phyloP scores from a whole-genome alignment of 768 basidiomycete genomes.

The Phaeotremella fagi region DNA sequence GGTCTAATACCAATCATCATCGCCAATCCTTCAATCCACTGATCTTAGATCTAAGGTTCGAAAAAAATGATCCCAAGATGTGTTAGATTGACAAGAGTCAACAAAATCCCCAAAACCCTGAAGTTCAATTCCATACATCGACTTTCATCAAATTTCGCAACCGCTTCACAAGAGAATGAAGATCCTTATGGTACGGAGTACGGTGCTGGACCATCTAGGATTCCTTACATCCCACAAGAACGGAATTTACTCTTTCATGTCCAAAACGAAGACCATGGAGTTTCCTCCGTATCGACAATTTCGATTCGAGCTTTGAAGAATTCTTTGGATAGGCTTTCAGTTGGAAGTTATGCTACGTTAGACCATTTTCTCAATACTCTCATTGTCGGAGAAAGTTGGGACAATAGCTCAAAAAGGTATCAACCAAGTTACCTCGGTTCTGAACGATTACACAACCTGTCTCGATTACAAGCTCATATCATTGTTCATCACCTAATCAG shows the following conservation, averaged over 20 bases:
- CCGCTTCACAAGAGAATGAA: too few relatives aligned
- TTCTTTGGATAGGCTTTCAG: not conserved
- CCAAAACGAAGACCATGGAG: not conserved
- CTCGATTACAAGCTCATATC: not conserved
- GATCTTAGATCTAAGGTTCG: too few relatives aligned
- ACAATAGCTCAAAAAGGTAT: not conserved
- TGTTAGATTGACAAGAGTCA: too few relatives aligned
- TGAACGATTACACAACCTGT: not conserved
- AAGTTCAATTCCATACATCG: too few relatives aligned
- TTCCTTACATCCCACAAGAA: not conserved
- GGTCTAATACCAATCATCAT: too few relatives aligned
- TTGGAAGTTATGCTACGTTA: conserved; percentile 8
- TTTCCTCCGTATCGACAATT: not conserved
- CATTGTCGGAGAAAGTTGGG: not conserved
- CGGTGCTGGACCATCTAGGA: conserved; percentile 22
- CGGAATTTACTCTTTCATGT: not conserved
- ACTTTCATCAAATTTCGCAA: too few relatives aligned
- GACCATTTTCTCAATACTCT: not conserved
- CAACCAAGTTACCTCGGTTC: not conserved
- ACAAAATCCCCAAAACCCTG: too few relatives aligned
- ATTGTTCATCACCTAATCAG: conserved; percentile 19
- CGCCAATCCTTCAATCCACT: too few relatives aligned
- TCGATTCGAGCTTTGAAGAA: not conserved
- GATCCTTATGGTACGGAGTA: conserved; percentile 21
- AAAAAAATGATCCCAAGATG: too few relatives aligned